A percentile compares a stretch with the other conserved stretches of the same genome.
phyloP scores from a whole-genome alignment of 805 yeast species.

The Tetrapisispora fleetii region DNA sequence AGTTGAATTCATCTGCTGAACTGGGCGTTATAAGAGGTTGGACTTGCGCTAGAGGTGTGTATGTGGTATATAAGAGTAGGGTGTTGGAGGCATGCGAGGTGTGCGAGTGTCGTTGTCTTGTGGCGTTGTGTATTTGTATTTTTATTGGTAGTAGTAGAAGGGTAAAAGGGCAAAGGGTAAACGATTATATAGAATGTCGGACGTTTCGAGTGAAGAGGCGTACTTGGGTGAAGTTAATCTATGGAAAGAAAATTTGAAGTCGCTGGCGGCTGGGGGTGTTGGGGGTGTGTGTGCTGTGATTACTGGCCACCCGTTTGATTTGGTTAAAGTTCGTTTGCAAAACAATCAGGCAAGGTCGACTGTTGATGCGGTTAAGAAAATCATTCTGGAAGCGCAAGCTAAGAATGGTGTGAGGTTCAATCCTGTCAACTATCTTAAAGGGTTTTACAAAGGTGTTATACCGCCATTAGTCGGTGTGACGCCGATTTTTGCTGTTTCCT shows the following conservation, averaged over 20 bases:
- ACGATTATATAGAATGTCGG: neutral
- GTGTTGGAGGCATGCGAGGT: too few species aligned
- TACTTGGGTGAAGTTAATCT: neutral
- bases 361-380: conserved; percentile 55
- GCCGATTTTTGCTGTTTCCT: conserved; percentile 96
- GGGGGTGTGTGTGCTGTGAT: conserved; percentile 95
- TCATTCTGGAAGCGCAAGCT: conserved; percentile 38
- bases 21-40: too few species aligned
- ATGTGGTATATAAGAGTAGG: too few species aligned
- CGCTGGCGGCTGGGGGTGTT: conserved; percentile 87
- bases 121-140: too few species aligned
- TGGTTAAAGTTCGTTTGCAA: conserved; percentile 85
- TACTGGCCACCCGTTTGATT: conserved; percentile 94
- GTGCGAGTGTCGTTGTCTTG: too few species aligned
- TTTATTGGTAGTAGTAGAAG: too few species aligned
- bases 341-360: conserved; percentile 57
- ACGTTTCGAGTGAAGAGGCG: conserved; percentile 1
- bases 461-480: conserved; percentile 96
- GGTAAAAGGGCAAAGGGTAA: too few species aligned
- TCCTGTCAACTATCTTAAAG: conserved; percentile 25
- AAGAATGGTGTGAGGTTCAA: neutral
- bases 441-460: conserved; percentile 86
- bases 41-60: too few species aligned
- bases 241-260: conserved; percentile 50
- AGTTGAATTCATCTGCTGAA: too few species aligned